These are phyloP conservation scores for Amanita pallidorosea DNA, from an alignment of 768 basidiomycete genomes.

Conservation along the genomic window DNA sequence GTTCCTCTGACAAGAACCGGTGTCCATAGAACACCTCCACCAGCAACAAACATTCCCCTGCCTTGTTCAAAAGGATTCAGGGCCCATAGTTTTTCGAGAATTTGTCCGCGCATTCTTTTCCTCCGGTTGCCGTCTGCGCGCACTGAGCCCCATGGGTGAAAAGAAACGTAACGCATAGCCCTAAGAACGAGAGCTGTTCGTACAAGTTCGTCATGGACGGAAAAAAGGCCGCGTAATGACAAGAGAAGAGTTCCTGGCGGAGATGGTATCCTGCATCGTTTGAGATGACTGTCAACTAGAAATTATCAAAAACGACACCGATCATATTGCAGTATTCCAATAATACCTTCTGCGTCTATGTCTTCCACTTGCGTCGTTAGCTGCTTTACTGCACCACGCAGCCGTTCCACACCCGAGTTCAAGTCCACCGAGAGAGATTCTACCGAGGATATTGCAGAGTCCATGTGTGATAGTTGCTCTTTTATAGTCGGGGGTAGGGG, in stretches of 20 bases:
- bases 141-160: slow-evolving; percentile 65
- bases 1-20: slow-evolving; percentile 30
- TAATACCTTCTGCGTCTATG: slow-evolving; percentile 35
- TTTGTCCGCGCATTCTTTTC: slow-evolving; percentile 29
- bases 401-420: slow-evolving; percentile 20
- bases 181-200: slow-evolving; percentile 36
- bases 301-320: not conserved
- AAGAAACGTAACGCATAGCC: slow-evolving; percentile 61
- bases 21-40: slow-evolving; percentile 55
- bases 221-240: slow-evolving; percentile 21
- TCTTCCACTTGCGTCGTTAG: slow-evolving; percentile 26
- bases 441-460: slow-evolving; percentile 17
- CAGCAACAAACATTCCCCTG: slow-evolving; percentile 34
- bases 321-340: not conserved
- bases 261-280: slow-evolving; percentile 26
- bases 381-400: slow-evolving; percentile 24
- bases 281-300: slow-evolving; percentile 32
- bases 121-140: slow-evolving; percentile 52
- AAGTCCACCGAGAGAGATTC: slow-evolving; percentile 21
- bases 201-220: slow-evolving; percentile 23
- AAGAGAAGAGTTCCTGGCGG: slow-evolving; percentile 41
- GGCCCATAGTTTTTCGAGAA: slow-evolving; percentile 39
- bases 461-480: slow-evolving; percentile 21
- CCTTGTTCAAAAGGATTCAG: slow-evolving; percentile 15
- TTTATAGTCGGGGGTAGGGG: slow-evolving; percentile 20